phyloP scores from a whole-genome alignment of 805 yeast genomes.

The Ogataea paraovalis region DNA sequence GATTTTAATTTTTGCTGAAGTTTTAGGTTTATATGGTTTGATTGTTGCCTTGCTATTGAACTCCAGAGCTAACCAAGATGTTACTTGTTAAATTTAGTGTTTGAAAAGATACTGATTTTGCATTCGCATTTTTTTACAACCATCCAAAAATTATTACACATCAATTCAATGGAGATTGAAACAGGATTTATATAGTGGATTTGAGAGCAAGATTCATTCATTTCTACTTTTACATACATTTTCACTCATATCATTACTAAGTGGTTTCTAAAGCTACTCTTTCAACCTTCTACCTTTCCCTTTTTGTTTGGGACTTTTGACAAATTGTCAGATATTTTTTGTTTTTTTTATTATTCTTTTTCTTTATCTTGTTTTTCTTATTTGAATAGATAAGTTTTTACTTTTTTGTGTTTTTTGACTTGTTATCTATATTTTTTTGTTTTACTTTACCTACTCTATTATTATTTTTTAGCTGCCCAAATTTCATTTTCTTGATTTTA shows the following conservation, averaged over 20 bases:
- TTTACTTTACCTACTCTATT: neutral
- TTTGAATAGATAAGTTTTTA: neutral
- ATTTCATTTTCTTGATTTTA: slow-evolving; percentile 1
- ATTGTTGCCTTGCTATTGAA: slow-evolving; percentile 96
- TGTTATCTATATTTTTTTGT: neutral
- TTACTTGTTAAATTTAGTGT: slow-evolving; percentile 54
- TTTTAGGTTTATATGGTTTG: slow-evolving; percentile 93
- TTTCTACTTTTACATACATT: neutral
- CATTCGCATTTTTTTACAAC: neutral
- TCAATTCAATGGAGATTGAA: neutral
- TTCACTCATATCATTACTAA: neutral
- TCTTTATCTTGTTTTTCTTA: neutral
- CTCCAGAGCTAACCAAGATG: slow-evolving; percentile 96
- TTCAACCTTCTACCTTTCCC: neutral
- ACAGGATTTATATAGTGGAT: neutral
- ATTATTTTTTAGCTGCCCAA: neutral
- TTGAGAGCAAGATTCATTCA: neutral
- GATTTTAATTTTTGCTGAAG: slow-evolving; percentile 98
- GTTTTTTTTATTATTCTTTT: neutral
- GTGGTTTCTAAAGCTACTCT: neutral
- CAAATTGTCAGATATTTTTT: neutral
- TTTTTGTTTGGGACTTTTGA: neutral
- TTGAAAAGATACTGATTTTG: neutral
- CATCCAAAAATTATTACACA: neutral
- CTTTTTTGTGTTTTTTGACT: neutral